A percentile compares a stretch with the other conserved stretches of the same genome.
phyloP scores from a whole-genome alignment of 2,329 filamentous ascomycete genomes.

The Colletotrichum brevisporum region DNA sequence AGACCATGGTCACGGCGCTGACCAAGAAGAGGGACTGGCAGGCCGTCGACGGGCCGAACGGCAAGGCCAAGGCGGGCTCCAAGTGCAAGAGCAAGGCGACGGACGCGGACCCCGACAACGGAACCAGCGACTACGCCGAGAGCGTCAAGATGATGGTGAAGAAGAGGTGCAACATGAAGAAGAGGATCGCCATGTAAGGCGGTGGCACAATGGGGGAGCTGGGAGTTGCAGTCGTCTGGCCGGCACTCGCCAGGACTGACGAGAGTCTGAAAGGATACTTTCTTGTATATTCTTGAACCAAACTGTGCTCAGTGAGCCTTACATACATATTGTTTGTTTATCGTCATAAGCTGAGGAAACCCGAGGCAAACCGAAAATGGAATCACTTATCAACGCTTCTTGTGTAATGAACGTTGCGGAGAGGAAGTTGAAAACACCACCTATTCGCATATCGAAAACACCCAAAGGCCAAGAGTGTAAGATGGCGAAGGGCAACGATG shows the following conservation, averaged over 20 bases:
- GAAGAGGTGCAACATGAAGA: constrained; percentile 9
- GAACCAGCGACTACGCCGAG: constrained; percentile 53
- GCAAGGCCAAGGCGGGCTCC: constrained; percentile 45
- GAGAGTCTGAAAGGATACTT: neutral
- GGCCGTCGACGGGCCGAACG: constrained; percentile 50
- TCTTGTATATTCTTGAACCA: neutral
- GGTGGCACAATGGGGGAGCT: neutral
- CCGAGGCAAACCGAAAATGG: too few species aligned
- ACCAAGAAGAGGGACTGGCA: constrained; percentile 41
- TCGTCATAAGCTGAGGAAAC: neutral
- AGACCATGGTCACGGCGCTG: constrained; percentile 55
- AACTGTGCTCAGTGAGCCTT: too few species aligned
- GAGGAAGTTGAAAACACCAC: too few species aligned
- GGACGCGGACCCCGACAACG: constrained; percentile 54
- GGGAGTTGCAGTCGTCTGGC: neutral
- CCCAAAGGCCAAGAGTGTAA: too few species aligned
- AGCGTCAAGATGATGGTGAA: constrained; percentile 42
- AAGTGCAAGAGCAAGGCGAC: constrained; percentile 47
- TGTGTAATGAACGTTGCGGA: too few species aligned
- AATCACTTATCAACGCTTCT: too few species aligned
- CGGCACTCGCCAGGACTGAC: neutral
- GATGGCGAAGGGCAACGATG: too few species aligned
- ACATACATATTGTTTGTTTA: too few species aligned
- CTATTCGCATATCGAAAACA: too few species aligned
- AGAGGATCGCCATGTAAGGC: constrained; percentile 3